These are phyloP conservation scores for Acacia confusa DNA, from an alignment of 306 rosid species.

Conservation along the genomic window DNA sequence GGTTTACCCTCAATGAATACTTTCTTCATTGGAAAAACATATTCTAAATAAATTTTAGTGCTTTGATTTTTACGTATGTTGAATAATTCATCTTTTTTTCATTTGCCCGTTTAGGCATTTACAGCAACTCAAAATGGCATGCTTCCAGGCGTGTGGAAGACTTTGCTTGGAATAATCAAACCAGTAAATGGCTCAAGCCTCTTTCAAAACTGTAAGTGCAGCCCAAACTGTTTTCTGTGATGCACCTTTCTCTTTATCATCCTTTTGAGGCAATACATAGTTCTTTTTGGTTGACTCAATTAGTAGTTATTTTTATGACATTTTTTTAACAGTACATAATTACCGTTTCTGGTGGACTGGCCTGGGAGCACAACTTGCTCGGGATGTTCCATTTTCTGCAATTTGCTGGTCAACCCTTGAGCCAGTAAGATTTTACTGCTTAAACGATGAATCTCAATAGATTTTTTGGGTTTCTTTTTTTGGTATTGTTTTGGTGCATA, in stretches of 20 bases:
- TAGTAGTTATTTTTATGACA: not conserved
- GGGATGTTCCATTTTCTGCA: constrained; percentile 97
- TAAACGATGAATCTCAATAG: not conserved
- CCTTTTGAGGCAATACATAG: constrained; percentile 20
- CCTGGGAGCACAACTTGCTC: constrained; percentile 93
- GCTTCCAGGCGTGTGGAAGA: constrained; percentile 84
- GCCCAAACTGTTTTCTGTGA: constrained; percentile 9
- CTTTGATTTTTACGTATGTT: not conserved
- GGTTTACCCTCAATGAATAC: not conserved
- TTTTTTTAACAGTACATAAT: constrained; percentile 52
- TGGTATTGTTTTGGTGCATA: constrained; percentile 27
- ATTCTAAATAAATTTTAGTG: constrained; percentile 19
- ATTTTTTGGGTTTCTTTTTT: constrained; percentile 8
- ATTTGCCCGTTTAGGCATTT: constrained; percentile 59
- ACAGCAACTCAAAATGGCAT: constrained; percentile 54
- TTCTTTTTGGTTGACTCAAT: constrained; percentile 26
- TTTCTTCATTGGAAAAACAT: not conserved
- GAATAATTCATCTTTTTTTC: not conserved
- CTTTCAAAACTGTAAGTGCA: constrained; percentile 55
- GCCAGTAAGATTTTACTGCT: constrained; percentile 58
- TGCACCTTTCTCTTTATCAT: constrained; percentile 23
- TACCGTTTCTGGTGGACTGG: constrained; percentile 92
- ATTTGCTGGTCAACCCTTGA: constrained; percentile 97
- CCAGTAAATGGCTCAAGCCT: constrained; percentile 49
- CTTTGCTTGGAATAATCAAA: constrained; percentile 64